A percentile compares a stretch with the other conserved stretches of the same genome.
Evolutionary conservation across 164 flowering plant genomes (phyloP).

Genomic region (Dillenia turbinata): DNA sequence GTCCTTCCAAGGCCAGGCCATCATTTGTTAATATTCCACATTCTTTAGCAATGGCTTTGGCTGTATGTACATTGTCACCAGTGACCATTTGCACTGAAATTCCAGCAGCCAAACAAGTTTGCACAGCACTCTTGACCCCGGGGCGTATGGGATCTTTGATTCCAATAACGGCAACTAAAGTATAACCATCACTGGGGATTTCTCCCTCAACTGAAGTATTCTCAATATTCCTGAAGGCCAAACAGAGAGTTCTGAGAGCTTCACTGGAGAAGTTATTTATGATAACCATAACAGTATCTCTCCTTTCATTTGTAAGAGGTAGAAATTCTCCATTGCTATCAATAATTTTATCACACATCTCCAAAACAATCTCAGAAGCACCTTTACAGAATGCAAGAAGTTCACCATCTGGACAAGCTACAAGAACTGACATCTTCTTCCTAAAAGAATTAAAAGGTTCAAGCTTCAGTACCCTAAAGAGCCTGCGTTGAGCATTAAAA

Average conservation of each 20-base stretch:
- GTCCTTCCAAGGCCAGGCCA: slow-evolving; percentile 26
- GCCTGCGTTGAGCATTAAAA: slow-evolving; percentile 9
- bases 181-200: slow-evolving; percentile 17
- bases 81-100: slow-evolving; percentile 31
- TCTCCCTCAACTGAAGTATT: neutral
- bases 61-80: slow-evolving; percentile 30
- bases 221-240: slow-evolving; percentile 29
- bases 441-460: slow-evolving; percentile 40
- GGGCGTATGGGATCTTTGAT: slow-evolving; percentile 31
- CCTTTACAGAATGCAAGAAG: slow-evolving; percentile 30
- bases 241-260: slow-evolving; percentile 31
- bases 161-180: slow-evolving; percentile 24
- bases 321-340: slow-evolving; percentile 23
- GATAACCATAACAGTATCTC: slow-evolving; percentile 4
- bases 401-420: slow-evolving; percentile 20
- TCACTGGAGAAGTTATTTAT: slow-evolving; percentile 26
- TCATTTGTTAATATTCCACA: slow-evolving; percentile 26
- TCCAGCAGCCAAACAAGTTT: slow-evolving; percentile 28
- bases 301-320: slow-evolving; percentile 12
- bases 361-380: slow-evolving; percentile 31
- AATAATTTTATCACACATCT: slow-evolving; percentile 24
- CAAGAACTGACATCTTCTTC: slow-evolving; percentile 39
- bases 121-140: slow-evolving; percentile 27
- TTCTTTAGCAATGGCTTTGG: slow-evolving; percentile 32
- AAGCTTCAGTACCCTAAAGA: slow-evolving; percentile 19